Base-by-base conservation (phyloP, 2,329 filamentous ascomycete species). In the Metarhizium humberi region DNA sequence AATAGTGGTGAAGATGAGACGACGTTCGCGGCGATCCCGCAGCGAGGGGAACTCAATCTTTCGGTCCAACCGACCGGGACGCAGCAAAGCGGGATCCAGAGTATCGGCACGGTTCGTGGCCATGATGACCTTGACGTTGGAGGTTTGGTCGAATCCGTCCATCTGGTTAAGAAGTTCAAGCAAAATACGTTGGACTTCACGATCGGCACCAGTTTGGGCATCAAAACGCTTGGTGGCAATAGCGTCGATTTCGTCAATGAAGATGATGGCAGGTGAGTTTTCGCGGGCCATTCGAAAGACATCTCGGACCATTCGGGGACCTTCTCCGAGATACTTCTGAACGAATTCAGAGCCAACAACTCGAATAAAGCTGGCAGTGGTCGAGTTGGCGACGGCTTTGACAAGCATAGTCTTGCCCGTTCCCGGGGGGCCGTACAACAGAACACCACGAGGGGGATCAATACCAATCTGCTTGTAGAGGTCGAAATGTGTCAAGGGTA, bases 81-180 rank as follows among this genome's bases (percentile, higher is more conserved):
- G 90, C 58, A 99, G 83, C 59, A 99, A 81, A 46, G 94, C 94
- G 16, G 94, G 94, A 70, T 99, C 94, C 61, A 99, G 81, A 6
- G 94, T 99, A 72, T 97, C 94, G 62, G 94, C 92, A 70, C 94
- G 88, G 78, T 99, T 99, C 63, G 94, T 99, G 62, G 94, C 94
- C 94, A 99, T 99, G 76, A 99, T 99, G 70, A 99, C 94, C 78
- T 99, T 99, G 74, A 99, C 94, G 73, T 99, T 99, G 71, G 90
- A 89, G 0, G 91, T 96, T 74, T 99, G 94, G 72, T 99, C 94
- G 77, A 99, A 99, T 61, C 94, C 94, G 71, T 99, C 94, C 94
- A 99, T 99, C 75, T 99, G 94, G 77, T 99, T 99, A 61, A 99
- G 86, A 62, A 99, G 78, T 73, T 99, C 94, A 58, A 99, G 86